Evolutionary conservation across 768 basidiomycete species (phyloP), one percentile per base, ranked within the genome.

Genomic region (Dacryopinax spathularia): DNA sequence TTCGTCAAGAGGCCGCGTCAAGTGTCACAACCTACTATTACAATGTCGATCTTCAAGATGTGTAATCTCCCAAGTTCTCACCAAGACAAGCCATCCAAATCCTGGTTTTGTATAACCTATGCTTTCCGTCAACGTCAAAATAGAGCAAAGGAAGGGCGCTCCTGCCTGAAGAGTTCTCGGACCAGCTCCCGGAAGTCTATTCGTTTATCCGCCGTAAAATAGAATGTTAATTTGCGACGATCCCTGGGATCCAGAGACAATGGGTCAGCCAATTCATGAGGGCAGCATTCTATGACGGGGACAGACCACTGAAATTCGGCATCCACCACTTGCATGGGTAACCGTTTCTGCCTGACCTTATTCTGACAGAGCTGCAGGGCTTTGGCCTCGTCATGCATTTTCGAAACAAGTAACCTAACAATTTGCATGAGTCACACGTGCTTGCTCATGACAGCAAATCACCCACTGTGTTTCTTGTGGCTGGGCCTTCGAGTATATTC

Each of bases 241-340:
- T 99, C 95, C 91, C 91, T 93, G 69, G 22, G 60, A 18, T 15
- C 1, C 27, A 61, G 13, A 60, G 33, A 41, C 43, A 9, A 15
- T 44, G 43, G 5, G 34, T 16, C 31, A 36, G 33, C 29, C 34
- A 34, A 22, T 27, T 1, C 1, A 2, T 16, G 16, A 60, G 18
- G 29, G 12, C 25, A 25, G 15, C 15, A 34, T 25, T 18, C 10
- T 20, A 33, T 20, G 31, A 34, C 1, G 27, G 39, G 22, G 36
- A 76, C 87, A 31, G 63, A 93, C 93, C 93, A 98, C 72, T 99
- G 95, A 77, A 94, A 99, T 75, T 98, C 95, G 33, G 94, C 95
- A 74, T 97, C 95, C 60, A 96, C 86, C 64, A 99, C 93, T 74
- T 97, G 91, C 95, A 99, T 99, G 18, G 93, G 93, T 71, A 97